A percentile compares a stretch with the other conserved stretches of the same genome.
These are phyloP conservation scores for Psilocybe sp. DNA, from an alignment of 768 basidiomycete genomes.

Conservation along the genomic window DNA sequence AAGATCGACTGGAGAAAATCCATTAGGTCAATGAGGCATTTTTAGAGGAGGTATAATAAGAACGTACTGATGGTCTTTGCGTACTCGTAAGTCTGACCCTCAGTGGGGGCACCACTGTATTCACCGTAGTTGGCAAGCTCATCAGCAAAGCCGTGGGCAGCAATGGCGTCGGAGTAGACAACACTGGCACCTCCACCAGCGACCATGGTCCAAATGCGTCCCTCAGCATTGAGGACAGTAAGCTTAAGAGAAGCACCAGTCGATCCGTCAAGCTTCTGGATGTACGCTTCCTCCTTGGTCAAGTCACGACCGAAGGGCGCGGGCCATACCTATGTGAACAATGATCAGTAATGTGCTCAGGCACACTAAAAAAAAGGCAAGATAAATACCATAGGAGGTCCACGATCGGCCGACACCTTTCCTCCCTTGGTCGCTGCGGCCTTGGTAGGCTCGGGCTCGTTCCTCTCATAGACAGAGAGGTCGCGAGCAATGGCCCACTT, in stretches of 20 bases:
- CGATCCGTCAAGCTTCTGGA: slow-evolving; percentile 95
- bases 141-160: slow-evolving; percentile 91
- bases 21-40: not conserved
- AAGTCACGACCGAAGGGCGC: slow-evolving; percentile 96
- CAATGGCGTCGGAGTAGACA: slow-evolving; percentile 77
- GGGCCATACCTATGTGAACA: slow-evolving; percentile 61
- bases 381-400: slow-evolving; percentile 84
- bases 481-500: slow-evolving; percentile 99
- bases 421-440: slow-evolving; percentile 39
- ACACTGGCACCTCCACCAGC: slow-evolving; percentile 86
- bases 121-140: slow-evolving; percentile 99
- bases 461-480: slow-evolving; percentile 63
- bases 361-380: slow-evolving; percentile 5
- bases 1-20: slow-evolving; percentile 64
- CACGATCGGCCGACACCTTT: slow-evolving; percentile 82
- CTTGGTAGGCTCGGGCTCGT: slow-evolving; percentile 36
- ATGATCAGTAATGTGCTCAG: not conserved
- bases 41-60: not conserved
- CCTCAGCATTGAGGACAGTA: slow-evolving; percentile 92
- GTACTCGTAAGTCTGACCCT: slow-evolving; percentile 99
- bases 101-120: slow-evolving; percentile 97
- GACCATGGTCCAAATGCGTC: slow-evolving; percentile 99
- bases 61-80: slow-evolving; percentile 92
- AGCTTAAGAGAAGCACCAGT: slow-evolving; percentile 98
- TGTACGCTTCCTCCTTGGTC: slow-evolving; percentile 99